Base-by-base conservation (phyloP, 495 filamentous ascomycete species). In the Glonium stellatum region DNA sequence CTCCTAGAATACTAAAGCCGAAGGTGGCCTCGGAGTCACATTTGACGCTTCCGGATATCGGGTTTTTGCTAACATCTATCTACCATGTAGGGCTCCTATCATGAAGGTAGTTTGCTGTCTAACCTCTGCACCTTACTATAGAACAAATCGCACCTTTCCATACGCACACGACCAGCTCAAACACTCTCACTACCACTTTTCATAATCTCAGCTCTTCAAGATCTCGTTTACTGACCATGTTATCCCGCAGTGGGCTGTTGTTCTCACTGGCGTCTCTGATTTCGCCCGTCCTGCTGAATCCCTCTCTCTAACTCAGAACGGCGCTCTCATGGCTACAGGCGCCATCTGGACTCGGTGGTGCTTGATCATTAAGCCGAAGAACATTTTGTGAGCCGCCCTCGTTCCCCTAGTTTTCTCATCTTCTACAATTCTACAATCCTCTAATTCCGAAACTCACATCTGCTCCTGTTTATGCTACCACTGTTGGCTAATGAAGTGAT, bases 291-390 rank as follows among this genome's bases (percentile, higher is more conserved):
- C 93, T n/a, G 88, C 89, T 48, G 88, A 92, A 71, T 87, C 86
- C 71, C 89, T 98, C 61, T 96, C 92, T 35, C 77, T 96, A 18
- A 90, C 87, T 15, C 92, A 96, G 76, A 98, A 97, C 76, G 74
- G 74, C 48, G 93, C 93, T 25, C 82, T 98, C 42, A 90, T 84
- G 62, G 80, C 82, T 55, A 98, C 93, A n/a, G 93, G 93, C 55
- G 73, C 83, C 44, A 98, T 98, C 79, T 98, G 93, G 93, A 98
- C 93, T 27, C 83, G 93, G 36, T 98, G 93, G 93, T 98, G 93
- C 79, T 80, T 96, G 73, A 87, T 98, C 70, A 98, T 98, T 76
- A 91, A 85, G 72, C 93, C 93, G 59, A 82, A 82, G 71, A 98
- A 98, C 78, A 77, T 87, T 61, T 84, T 95, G 89, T 92, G 76